These are phyloP conservation scores for Lepidopterella palustris DNA, from an alignment of 495 filamentous ascomycete genomes.

Conservation along the genomic window DNA sequence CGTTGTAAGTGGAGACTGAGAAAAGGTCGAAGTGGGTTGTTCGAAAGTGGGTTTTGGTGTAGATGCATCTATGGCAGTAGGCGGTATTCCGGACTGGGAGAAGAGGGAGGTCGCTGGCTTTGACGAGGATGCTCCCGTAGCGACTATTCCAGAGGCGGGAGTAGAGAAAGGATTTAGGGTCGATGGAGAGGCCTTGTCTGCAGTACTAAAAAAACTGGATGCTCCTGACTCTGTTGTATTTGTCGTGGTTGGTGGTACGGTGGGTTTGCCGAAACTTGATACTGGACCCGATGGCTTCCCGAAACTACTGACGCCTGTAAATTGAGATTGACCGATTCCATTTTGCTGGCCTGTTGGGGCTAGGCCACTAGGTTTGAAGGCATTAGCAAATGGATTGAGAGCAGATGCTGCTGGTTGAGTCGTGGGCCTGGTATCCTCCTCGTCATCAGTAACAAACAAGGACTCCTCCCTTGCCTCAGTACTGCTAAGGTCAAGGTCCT, in stretches of 20 bases:
- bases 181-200: background rate
- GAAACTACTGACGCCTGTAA: background rate
- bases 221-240: background rate
- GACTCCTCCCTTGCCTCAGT: slow-evolving; percentile 1
- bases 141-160: background rate
- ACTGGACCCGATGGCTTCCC: background rate
- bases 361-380: background rate
- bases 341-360: background rate
- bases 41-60: background rate
- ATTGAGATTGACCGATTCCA: background rate
- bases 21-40: background rate
- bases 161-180: background rate
- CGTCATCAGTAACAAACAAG: slow-evolving; percentile 12
- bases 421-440: background rate
- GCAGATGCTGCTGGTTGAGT: background rate
- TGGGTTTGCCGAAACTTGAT: background rate
- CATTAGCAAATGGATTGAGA: slow-evolving; percentile 1
- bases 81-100: background rate
- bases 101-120: background rate
- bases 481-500: background rate
- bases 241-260: background rate
- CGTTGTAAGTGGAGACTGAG: background rate
- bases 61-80: background rate
- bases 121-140: background rate
- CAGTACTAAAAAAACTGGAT: background rate